Conservation (phyloP, 1,139 yeast genomes). For the Lodderomyces parapsilosis region DNA sequence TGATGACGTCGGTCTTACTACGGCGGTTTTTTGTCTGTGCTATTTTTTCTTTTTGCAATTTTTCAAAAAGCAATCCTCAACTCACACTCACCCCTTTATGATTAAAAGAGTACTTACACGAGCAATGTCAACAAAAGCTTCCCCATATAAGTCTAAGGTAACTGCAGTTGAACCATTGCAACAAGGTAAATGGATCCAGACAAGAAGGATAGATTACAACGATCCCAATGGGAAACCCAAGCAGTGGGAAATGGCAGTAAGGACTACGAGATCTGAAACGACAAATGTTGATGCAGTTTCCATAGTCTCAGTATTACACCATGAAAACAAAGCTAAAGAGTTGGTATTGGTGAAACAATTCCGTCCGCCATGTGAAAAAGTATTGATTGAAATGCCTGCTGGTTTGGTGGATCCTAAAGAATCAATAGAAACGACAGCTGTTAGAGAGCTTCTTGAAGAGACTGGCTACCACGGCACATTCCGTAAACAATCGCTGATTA, state of each 20-base stretch:
- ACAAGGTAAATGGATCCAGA: constrained; percentile 47
- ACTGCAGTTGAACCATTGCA: constrained; percentile 28
- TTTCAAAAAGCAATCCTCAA: not conserved
- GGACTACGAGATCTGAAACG: constrained; percentile 72
- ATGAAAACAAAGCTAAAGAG: constrained; percentile 44
- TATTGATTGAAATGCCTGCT: constrained; percentile 92
- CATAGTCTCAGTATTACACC: constrained; percentile 67
- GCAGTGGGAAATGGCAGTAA: constrained; percentile 89
- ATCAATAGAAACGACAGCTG: constrained; percentile 72
- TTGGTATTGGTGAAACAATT: constrained; percentile 82
- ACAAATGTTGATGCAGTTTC: constrained; percentile 86
- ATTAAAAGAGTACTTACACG: constrained; percentile 7
- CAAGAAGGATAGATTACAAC: constrained; percentile 59
- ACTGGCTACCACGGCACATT: constrained; percentile 82
- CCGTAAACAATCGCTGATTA: constrained; percentile 46
- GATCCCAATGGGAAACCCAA: constrained; percentile 67
- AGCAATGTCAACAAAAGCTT: constrained; percentile 23
- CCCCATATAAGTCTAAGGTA: constrained; percentile 38
- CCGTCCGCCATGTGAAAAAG: constrained; percentile 87
- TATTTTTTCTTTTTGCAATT: not conserved
- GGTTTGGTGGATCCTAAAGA: constrained; percentile 89
- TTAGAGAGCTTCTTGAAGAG: constrained; percentile 85
- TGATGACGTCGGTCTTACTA: too few relatives aligned
- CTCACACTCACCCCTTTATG: constrained; percentile 4
- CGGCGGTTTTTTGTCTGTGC: too few relatives aligned